A percentile compares a stretch with the other conserved stretches of the same genome.
phyloP scores from a whole-genome alignment of 1,284 basidiomycete species.

The Psilocybe mexicana region DNA sequence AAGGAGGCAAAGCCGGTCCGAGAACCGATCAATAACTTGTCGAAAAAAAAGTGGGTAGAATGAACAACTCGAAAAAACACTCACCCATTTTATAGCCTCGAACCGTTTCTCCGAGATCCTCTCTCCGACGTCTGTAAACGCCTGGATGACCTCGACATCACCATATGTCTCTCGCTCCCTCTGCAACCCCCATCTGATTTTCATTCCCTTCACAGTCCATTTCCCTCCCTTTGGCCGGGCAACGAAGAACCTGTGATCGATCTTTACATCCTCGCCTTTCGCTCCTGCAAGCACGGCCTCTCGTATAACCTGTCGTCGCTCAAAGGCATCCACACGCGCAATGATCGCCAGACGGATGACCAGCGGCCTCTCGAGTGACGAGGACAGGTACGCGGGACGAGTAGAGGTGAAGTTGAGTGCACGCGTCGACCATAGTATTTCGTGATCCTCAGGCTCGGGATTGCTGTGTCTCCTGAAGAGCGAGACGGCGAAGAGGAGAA shows the following conservation, averaged over 20 bases:
- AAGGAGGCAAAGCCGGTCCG: too few species aligned
- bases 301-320: not conserved
- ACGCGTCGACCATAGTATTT: too few species aligned
- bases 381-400: not conserved
- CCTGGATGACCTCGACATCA: conserved; percentile 3
- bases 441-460: too few species aligned
- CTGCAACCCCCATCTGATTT: not conserved
- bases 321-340: not conserved
- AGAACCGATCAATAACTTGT: too few species aligned
- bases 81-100: conserved; percentile 10
- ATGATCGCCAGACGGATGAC: conserved; percentile 1
- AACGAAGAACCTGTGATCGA: conserved; percentile 12
- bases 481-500: too few species aligned
- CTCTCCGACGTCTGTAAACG: conserved; percentile 1
- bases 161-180: conserved; percentile 3
- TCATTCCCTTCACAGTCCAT: not conserved
- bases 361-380: not conserved
- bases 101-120: conserved; percentile 13
- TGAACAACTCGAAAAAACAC: too few species aligned
- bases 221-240: not conserved
- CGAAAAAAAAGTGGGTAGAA: too few species aligned
- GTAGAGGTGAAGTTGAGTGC: not conserved
- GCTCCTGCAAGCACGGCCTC: not conserved
- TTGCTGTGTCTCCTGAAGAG: too few species aligned
- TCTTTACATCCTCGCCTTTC: not conserved